phyloP scores from a whole-genome alignment of 2,329 filamentous ascomycete genomes.

The Diplodia sapinea region DNA sequence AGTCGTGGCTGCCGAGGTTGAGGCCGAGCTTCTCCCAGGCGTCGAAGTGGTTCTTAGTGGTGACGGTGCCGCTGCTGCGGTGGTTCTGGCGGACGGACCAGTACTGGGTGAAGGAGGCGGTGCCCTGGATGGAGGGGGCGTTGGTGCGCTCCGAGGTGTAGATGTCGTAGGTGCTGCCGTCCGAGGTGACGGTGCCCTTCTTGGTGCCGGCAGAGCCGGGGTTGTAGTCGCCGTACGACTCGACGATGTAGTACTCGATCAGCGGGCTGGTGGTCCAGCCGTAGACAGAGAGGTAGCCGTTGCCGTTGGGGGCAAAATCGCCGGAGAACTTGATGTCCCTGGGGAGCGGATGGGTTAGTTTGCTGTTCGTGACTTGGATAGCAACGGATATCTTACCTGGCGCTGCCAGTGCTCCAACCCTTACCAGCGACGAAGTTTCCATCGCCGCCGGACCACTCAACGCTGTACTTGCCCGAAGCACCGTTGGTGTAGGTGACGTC shows the following conservation, averaged over 20 bases:
- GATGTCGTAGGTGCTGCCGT: constrained; percentile 61
- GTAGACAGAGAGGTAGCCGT: constrained; percentile 63
- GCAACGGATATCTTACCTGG: constrained; percentile 50
- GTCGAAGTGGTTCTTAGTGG: constrained; percentile 58
- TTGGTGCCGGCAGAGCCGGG: constrained; percentile 55
- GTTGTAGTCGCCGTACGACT: constrained; percentile 58
- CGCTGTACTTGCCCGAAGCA: constrained; percentile 57
- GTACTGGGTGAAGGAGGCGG: constrained; percentile 61
- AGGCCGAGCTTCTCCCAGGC: constrained; percentile 59
- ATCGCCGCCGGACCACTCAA: constrained; percentile 55
- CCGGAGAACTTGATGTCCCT: constrained; percentile 59
- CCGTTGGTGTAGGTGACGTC: constrained; percentile 63
- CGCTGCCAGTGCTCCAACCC: constrained; percentile 62
- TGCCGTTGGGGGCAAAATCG: constrained; percentile 55
- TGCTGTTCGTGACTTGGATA: background rate
- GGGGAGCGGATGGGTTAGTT: constrained; percentile 20
- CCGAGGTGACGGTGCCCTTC: constrained; percentile 58
- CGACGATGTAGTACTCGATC: constrained; percentile 66
- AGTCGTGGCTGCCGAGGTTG: constrained; percentile 57
- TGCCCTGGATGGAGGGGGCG: constrained; percentile 61
- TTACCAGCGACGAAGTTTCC: constrained; percentile 65
- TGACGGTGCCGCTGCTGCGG: constrained; percentile 59
- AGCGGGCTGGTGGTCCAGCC: constrained; percentile 62
- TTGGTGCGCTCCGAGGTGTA: constrained; percentile 57
- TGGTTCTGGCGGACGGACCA: constrained; percentile 59